Evolutionary conservation across 2,329 filamentous ascomycete species (phyloP).

Genomic region (Mycogone perniciosa): DNA sequence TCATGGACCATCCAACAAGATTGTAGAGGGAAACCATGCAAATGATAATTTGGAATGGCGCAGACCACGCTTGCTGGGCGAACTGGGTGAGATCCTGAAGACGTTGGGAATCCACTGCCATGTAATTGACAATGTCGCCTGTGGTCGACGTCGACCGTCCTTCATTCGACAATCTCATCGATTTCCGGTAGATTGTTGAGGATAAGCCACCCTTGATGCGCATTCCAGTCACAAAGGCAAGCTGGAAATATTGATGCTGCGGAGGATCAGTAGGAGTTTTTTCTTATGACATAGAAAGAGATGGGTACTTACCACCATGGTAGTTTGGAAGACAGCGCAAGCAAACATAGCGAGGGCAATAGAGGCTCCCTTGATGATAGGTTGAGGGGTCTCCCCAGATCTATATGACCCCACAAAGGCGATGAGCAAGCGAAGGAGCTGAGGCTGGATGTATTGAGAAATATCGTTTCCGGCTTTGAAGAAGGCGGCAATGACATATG

Average conservation of each 20-base stretch:
- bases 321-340: constrained; percentile 79
- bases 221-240: constrained; percentile 93
- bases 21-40: constrained; percentile 97
- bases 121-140: constrained; percentile 98
- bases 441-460: constrained; percentile 83
- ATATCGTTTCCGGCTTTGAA: constrained; percentile 89
- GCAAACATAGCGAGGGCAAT: constrained; percentile 91
- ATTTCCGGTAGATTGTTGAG: constrained; percentile 88
- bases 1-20: constrained; percentile 90
- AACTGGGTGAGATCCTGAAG: constrained; percentile 93
- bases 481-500: constrained; percentile 72
- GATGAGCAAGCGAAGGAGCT: constrained; percentile 79
- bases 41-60: constrained; percentile 90
- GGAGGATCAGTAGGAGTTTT: background rate
- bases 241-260: constrained; percentile 90
- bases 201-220: constrained; percentile 87
- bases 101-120: constrained; percentile 96
- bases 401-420: constrained; percentile 75
- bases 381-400: constrained; percentile 56
- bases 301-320: constrained; percentile 51
- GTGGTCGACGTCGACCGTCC: constrained; percentile 83
- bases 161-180: constrained; percentile 85
- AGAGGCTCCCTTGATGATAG: constrained; percentile 73
- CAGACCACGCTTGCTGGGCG: constrained; percentile 91
- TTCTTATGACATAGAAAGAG: background rate